Evolutionary conservation across 352 stramenopile genomes (phyloP).

Genomic region (Phytophthora multivora): DNA sequence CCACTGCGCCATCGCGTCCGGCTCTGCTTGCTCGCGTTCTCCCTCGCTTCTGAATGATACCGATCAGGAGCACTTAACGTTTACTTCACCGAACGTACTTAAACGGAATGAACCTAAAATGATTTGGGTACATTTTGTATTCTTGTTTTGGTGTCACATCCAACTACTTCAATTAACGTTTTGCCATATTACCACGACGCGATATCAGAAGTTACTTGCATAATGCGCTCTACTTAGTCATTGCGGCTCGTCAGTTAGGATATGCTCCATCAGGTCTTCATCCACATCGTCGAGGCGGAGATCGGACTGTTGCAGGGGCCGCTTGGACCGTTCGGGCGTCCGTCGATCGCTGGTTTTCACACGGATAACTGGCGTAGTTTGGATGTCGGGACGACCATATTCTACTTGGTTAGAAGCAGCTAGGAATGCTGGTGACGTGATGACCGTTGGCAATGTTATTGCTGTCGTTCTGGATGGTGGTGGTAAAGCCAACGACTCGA

Average conservation of each 20-base stretch:
- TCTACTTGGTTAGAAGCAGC: slow-evolving; percentile 18
- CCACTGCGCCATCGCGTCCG: slow-evolving; percentile 79
- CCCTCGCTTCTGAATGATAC: slow-evolving; percentile 28
- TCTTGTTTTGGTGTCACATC: too few relatives aligned
- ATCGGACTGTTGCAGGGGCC: slow-evolving; percentile 18
- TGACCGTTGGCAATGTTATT: slow-evolving; percentile 14
- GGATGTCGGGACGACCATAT: slow-evolving; percentile 8
- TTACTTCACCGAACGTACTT: background rate
- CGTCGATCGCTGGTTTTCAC: slow-evolving; percentile 28
- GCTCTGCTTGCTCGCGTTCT: slow-evolving; percentile 13
- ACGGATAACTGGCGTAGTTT: slow-evolving; percentile 20
- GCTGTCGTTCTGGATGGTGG: slow-evolving; percentile 7
- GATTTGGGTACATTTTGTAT: background rate
- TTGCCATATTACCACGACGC: background rate
- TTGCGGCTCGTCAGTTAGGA: slow-evolving; percentile 33
- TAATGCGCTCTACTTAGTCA: slow-evolving; percentile 6
- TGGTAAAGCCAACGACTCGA: slow-evolving; percentile 16
- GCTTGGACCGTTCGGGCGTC: slow-evolving; percentile 13
- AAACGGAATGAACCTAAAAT: background rate
- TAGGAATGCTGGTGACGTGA: slow-evolving; percentile 8
- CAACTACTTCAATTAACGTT: too few relatives aligned
- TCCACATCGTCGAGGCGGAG: slow-evolving; percentile 66
- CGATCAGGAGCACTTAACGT: slow-evolving; percentile 16
- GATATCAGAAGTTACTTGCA: slow-evolving; percentile 14
- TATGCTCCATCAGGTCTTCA: slow-evolving; percentile 73